These are phyloP conservation scores for Cordyceps fumosorosea DNA, from an alignment of 2,329 filamentous ascomycete species.

Conservation along the genomic window DNA sequence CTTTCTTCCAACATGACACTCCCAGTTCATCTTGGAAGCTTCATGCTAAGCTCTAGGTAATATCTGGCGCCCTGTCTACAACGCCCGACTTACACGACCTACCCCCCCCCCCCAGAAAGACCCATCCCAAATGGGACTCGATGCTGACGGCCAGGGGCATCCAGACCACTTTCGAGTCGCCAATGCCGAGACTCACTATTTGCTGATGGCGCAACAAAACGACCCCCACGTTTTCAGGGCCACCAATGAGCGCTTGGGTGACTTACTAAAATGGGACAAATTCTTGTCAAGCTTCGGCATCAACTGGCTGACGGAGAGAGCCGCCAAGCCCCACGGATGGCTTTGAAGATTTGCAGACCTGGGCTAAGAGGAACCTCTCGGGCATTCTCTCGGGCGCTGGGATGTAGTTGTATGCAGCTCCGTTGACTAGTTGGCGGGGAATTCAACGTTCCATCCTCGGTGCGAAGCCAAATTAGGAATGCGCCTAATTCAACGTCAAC, in stretches of 20 bases:
- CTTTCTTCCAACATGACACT: not conserved
- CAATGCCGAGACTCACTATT: not conserved
- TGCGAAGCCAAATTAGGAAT: not conserved
- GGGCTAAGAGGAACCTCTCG: not conserved
- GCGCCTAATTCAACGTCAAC: not conserved
- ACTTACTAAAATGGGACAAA: conserved; percentile 1
- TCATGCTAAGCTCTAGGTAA: not conserved
- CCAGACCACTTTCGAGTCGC: not conserved
- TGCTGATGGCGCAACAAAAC: not conserved
- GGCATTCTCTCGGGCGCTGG: not conserved
- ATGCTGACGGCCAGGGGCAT: not conserved
- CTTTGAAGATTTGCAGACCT: no score
- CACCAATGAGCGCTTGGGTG: not conserved
- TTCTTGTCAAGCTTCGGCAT: no score
- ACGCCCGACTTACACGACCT: no score
- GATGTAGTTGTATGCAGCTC: not conserved
- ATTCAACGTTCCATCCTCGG: conserved; percentile 6
- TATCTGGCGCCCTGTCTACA: not conserved
- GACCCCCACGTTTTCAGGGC: not conserved
- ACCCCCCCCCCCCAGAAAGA: no score
- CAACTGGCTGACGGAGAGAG: not conserved
- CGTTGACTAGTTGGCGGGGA: not conserved
- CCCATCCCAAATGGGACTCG: no score
- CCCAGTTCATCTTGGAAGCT: not conserved
- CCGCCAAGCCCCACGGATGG: not conserved